These are phyloP conservation scores for Pholiota adiposa DNA, from an alignment of 1,284 basidiomycete genomes.

Conservation along the genomic window DNA sequence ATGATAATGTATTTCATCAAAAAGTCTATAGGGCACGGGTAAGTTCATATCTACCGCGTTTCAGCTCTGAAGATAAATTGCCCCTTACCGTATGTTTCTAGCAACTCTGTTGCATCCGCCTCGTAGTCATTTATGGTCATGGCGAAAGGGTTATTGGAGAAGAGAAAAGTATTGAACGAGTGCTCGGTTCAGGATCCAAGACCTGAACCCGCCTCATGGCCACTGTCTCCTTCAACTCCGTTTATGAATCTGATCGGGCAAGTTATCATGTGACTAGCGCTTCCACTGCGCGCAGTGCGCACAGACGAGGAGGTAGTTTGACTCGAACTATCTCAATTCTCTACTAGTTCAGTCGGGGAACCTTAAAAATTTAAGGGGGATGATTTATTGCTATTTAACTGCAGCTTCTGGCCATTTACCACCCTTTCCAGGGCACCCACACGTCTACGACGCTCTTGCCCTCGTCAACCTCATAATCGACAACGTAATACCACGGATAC, in stretches of 20 bases:
- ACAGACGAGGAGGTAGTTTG: background rate
- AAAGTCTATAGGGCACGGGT: conserved; percentile 67
- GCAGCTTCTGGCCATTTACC: conserved; percentile 48
- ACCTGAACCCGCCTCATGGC: conserved; percentile 30
- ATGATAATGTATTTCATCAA: conserved; percentile 98
- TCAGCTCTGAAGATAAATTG: background rate
- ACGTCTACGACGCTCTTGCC: conserved; percentile 73
- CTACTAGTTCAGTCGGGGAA: background rate
- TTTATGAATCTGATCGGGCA: conserved; percentile 23
- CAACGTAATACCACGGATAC: conserved; percentile 83
- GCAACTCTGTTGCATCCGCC: conserved; percentile 83
- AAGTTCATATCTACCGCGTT: conserved; percentile 15
- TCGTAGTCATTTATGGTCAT: conserved; percentile 70
- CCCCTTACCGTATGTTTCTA: conserved; percentile 86
- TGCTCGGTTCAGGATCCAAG: conserved; percentile 27
- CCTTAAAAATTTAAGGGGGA: background rate
- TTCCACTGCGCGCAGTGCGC: background rate
- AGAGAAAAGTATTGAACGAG: conserved; percentile 18
- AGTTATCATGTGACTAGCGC: conserved; percentile 18
- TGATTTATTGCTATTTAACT: background rate
- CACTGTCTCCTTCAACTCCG: conserved; percentile 22
- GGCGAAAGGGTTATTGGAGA: conserved; percentile 24
- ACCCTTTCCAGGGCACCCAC: conserved; percentile 92
- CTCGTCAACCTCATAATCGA: conserved; percentile 58
- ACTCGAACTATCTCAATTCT: background rate